Percentiles rank a stretch among this genome's conserved stretches.
These are phyloP conservation scores for Coemansia sp. DNA, from an alignment of 371 early-diverging fungal species.

Conservation along the genomic window DNA sequence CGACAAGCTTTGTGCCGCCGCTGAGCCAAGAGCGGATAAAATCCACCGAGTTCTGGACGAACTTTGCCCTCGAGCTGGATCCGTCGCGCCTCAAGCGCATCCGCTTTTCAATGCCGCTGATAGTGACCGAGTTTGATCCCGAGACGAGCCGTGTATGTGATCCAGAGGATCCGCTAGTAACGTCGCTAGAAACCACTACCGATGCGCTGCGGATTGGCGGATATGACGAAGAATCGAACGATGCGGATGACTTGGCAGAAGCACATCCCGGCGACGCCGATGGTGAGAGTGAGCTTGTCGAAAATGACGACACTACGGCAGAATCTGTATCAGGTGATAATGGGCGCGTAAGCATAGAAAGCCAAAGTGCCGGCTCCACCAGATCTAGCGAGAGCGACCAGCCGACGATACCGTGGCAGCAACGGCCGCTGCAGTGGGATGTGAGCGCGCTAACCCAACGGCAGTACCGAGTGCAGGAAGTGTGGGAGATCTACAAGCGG, in stretches of 20 bases:
- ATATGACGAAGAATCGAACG: background rate
- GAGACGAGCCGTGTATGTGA: conserved; percentile 33
- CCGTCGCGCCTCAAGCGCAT: conserved; percentile 45
- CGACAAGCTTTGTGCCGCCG: conserved; percentile 42
- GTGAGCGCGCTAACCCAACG: conserved; percentile 33
- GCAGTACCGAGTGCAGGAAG: conserved; percentile 47
- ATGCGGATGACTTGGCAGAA: background rate
- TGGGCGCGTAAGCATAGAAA: background rate
- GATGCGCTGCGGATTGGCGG: conserved; percentile 6
- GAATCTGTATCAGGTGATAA: background rate
- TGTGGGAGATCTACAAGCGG: conserved; percentile 49
- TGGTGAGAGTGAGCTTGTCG: background rate
- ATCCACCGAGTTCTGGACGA: conserved; percentile 49
- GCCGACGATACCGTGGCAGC: background rate
- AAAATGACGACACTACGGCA: background rate
- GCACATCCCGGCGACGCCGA: background rate
- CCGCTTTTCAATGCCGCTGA: conserved; percentile 51
- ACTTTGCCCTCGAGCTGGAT: conserved; percentile 45
- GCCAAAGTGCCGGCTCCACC: background rate
- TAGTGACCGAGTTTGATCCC: conserved; percentile 48
- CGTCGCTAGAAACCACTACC: conserved; percentile 17
- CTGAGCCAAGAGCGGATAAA: conserved; percentile 49
- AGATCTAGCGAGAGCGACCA: background rate
- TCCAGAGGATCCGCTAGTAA: conserved; percentile 8
- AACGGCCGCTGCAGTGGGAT: conserved; percentile 41